Base-by-base conservation (phyloP, 2,329 filamentous ascomycete species). In the Alternaria gaisen region DNA sequence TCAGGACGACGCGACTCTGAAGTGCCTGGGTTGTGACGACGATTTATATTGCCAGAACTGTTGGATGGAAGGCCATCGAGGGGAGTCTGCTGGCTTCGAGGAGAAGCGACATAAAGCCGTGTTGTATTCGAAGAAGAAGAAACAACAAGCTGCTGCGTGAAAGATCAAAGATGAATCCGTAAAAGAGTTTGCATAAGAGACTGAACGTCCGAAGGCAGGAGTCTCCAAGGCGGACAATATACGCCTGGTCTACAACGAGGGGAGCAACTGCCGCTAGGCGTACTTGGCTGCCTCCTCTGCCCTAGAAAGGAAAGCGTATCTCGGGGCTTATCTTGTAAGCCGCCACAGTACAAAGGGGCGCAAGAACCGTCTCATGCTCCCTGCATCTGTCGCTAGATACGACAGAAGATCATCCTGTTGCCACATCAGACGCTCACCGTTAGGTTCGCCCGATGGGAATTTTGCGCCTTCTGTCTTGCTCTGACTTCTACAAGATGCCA, bases 41-140 rank as follows among this genome's bases (percentile, higher is more conserved):
- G 86, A 94, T 65, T 81, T 92, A 41, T 96, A 94, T 74, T 97
- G 93, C 75, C 82, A 84, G 22, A 82, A 86, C 16, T 96, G 93
- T 81, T 97, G 92, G 92, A 85, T 84, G 60, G 92, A 94, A 72
- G 92, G 93, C 77, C 93, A 96, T 71, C 81, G 87, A 34, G 89
- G 91, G 0, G 87, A 88, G 1, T 82, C 83, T 44, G 91, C 90
- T 0, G 88, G 87, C 1, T 89, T 86, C 48, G 91, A 94, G 60
- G 91, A 93, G 76, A 82, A 85, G 59, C 84, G 82, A 0, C 93
- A 97, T 72, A 84, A 83, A 66, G 90, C 89, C 65, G 86, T 90
- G 51, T 85, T 85, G 64, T 90, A 87, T 71, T 63, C 64, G 36
- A 63, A 61, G 55, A 67, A 67, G 51, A 67, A 65, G 43, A 67